Evolutionary conservation across 345 rosid genomes (phyloP).

Genomic region (Eucalyptus urophylla): DNA sequence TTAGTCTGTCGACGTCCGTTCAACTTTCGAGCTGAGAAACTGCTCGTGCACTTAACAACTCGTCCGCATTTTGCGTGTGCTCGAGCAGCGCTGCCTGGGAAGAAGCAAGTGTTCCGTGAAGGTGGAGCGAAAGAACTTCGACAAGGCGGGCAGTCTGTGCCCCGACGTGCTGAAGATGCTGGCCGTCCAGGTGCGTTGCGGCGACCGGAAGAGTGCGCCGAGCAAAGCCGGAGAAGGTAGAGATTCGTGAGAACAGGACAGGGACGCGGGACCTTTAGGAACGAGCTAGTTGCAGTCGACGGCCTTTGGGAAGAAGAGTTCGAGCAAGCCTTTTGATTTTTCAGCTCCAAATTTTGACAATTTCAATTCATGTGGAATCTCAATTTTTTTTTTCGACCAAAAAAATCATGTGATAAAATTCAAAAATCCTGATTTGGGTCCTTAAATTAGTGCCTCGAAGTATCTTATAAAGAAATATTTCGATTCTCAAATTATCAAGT

Average conservation of each 20-base stretch:
- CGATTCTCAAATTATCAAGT: rapidly evolving
- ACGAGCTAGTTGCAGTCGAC: background rate
- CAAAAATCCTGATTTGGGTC: background rate
- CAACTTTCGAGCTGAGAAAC: background rate
- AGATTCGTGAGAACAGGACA: background rate
- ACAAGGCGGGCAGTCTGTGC: background rate
- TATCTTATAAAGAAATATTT: background rate
- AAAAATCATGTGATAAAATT: no score
- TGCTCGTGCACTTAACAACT: background rate
- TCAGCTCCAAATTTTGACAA: background rate
- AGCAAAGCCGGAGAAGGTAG: background rate
- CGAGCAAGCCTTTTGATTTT: background rate
- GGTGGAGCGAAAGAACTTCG: background rate
- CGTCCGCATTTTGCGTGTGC: background rate
- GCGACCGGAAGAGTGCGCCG: background rate
- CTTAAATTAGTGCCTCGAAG: background rate
- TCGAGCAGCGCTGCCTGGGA: background rate
- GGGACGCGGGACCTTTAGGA: background rate
- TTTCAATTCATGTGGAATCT: background rate
- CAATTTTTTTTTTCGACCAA: no score
- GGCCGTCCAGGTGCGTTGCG: background rate
- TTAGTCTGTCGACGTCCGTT: background rate
- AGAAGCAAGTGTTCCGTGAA: background rate
- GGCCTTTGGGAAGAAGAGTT: no score
- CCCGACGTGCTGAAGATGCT: background rate